Percentiles rank a stretch among this genome's conserved stretches.
Evolutionary conservation across 2,329 filamentous ascomycete genomes (phyloP).

Genomic region (Drechslerella dactyloides): DNA sequence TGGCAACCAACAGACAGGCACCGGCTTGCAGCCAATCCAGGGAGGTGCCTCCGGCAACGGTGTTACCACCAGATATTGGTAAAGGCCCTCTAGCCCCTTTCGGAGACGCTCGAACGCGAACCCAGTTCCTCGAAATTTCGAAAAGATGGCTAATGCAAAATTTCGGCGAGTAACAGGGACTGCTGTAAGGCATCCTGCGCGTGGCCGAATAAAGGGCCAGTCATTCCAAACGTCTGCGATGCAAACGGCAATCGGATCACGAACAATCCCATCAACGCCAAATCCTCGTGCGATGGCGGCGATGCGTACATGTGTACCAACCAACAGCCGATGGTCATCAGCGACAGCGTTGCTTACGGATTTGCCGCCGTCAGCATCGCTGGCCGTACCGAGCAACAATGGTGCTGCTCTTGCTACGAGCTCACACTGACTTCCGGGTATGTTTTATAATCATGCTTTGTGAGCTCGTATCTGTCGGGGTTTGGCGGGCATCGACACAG

Average conservation of each 20-base stretch:
- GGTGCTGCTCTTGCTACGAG: slow-evolving; percentile 72
- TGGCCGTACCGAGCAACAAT: slow-evolving; percentile 65
- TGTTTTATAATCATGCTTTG: background rate
- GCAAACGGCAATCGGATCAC: slow-evolving; percentile 46
- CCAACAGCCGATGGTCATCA: slow-evolving; percentile 69
- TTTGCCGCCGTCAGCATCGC: slow-evolving; percentile 68
- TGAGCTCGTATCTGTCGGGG: background rate
- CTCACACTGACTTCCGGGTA: slow-evolving; percentile 64
- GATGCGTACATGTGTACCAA: slow-evolving; percentile 68
- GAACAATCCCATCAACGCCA: slow-evolving; percentile 43
- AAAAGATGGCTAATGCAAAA: background rate
- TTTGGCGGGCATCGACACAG: background rate
- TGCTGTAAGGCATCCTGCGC: slow-evolving; percentile 75
- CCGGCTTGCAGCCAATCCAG: slow-evolving; percentile 25
- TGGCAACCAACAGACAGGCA: slow-evolving; percentile 15
- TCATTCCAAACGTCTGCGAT: slow-evolving; percentile 44
- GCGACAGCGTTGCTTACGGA: slow-evolving; percentile 67
- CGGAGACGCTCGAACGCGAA: too few relatives aligned
- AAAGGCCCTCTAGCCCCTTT: background rate
- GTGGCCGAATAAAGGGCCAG: slow-evolving; percentile 54
- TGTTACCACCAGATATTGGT: slow-evolving; percentile 58
- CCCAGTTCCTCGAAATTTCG: background rate
- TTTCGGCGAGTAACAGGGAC: slow-evolving; percentile 63
- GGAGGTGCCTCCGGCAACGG: slow-evolving; percentile 55
- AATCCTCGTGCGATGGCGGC: slow-evolving; percentile 65